A percentile compares a stretch with the other conserved stretches of the same genome.
Evolutionary conservation across 176 grass and related monocot genomes (phyloP).

Genomic region (Carex scoparia): DNA sequence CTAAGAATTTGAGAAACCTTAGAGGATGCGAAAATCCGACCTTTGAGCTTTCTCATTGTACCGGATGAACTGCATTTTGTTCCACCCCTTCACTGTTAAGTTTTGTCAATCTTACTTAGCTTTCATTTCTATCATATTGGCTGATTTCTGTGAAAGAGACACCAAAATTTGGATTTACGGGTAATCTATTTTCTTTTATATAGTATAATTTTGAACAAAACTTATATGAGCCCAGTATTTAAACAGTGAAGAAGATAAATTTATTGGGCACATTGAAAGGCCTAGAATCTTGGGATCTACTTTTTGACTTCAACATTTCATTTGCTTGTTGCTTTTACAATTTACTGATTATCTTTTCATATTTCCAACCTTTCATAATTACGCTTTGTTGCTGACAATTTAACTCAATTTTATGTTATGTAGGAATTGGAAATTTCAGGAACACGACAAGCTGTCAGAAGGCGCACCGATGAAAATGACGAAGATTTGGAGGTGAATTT

Average conservation of each 20-base stretch:
- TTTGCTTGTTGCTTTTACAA: not conserved
- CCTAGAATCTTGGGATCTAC: not conserved
- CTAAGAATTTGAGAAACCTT: too few relatives aligned
- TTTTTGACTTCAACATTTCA: not conserved
- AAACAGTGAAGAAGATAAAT: too few relatives aligned
- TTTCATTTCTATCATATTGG: not conserved
- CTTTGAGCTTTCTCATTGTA: not conserved
- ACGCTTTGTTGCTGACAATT: not conserved
- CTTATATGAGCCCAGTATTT: too few relatives aligned
- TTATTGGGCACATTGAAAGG: not conserved
- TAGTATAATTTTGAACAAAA: too few relatives aligned
- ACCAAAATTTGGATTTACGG: not conserved
- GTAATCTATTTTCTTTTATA: not conserved
- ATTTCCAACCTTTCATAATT: not conserved
- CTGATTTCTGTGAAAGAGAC: not conserved
- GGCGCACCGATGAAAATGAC: not conserved
- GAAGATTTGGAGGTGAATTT: not conserved
- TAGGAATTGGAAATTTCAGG: conserved; percentile 6
- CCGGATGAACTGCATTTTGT: not conserved
- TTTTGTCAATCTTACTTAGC: not conserved
- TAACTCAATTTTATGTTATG: not conserved
- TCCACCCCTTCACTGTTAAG: not conserved
- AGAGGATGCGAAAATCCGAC: too few relatives aligned
- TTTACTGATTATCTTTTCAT: not conserved
- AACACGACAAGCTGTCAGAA: not conserved